Evolutionary conservation across 495 filamentous ascomycete species (phyloP).

Genomic region (Sphaerosporella brunnea): DNA sequence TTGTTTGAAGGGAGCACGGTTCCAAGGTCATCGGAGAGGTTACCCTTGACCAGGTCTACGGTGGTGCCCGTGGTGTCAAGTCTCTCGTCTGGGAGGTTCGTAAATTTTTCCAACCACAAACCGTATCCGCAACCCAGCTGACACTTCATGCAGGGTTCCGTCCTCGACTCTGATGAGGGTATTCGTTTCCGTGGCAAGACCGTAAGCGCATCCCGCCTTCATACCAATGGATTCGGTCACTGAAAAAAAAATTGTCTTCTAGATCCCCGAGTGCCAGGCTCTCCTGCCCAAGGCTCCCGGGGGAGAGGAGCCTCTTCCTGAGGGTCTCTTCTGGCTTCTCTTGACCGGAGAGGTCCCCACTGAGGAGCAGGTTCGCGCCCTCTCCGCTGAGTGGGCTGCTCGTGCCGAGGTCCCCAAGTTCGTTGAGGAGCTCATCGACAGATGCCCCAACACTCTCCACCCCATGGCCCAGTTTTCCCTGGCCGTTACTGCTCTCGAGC

Average conservation of each 20-base stretch:
- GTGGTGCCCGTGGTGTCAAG: constrained; percentile 97
- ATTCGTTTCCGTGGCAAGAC: constrained; percentile 97
- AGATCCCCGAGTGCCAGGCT: constrained; percentile 96
- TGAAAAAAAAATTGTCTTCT: not conserved
- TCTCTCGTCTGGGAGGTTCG: constrained; percentile 85
- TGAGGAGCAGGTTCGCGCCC: constrained; percentile 91
- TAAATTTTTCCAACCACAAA: constrained; percentile 10
- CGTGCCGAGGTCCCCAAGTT: constrained; percentile 91
- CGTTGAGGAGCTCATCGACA: constrained; percentile 97
- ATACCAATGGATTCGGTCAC: too few relatives aligned
- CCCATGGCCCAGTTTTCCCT: constrained; percentile 98
- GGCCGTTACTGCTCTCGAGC: constrained; percentile 93
- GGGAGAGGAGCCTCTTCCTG: constrained; percentile 86
- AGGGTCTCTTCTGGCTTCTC: constrained; percentile 99
- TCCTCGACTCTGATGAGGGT: constrained; percentile 89
- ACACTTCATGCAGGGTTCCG: constrained; percentile 48
- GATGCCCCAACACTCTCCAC: constrained; percentile 94
- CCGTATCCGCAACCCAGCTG: not conserved
- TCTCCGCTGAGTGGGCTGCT: constrained; percentile 97
- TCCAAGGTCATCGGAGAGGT: constrained; percentile 92
- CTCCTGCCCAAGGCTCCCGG: constrained; percentile 90
- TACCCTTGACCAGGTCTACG: constrained; percentile 97
- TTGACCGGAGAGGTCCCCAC: constrained; percentile 90
- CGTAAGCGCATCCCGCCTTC: constrained; percentile 29
- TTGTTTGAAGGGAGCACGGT: constrained; percentile 56